These are phyloP conservation scores for Fusarium cyanostomum DNA, from an alignment of 2,329 filamentous ascomycete genomes.

Conservation along the genomic window DNA sequence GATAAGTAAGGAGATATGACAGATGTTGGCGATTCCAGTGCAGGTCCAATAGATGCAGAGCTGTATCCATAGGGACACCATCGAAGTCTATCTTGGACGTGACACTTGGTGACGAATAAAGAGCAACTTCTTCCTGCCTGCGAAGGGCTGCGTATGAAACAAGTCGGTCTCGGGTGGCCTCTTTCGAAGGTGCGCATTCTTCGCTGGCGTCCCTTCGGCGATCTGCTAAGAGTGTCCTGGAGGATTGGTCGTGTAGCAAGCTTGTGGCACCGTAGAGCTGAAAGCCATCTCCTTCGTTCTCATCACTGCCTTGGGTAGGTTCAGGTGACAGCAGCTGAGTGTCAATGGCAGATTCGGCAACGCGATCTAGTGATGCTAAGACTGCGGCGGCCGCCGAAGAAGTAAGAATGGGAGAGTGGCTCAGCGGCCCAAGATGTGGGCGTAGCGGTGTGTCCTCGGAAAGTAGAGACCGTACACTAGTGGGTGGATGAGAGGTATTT, in stretches of 20 bases:
- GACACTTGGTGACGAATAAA: background rate
- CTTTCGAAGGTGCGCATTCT: background rate
- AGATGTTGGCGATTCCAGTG: slow-evolving; percentile 66
- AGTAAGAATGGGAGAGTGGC: background rate
- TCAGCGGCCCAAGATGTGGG: background rate
- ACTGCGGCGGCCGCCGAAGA: background rate
- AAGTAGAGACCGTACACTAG: background rate
- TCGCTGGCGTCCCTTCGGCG: background rate
- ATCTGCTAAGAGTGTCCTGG: background rate
- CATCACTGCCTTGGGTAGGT: background rate
- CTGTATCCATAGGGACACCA: slow-evolving; percentile 61
- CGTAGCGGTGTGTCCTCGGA: background rate
- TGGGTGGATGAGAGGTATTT: background rate
- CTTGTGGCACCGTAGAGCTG: background rate
- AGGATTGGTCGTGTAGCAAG: background rate
- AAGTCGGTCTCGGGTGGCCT: background rate
- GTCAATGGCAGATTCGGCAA: background rate
- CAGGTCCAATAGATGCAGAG: slow-evolving; percentile 59
- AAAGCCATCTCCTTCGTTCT: background rate
- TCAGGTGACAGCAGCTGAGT: background rate
- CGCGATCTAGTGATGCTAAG: background rate
- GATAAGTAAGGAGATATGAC: slow-evolving; percentile 56
- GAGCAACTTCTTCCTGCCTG: background rate
- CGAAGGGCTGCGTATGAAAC: slow-evolving; percentile 1
- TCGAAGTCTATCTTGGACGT: slow-evolving; percentile 57